Percentiles rank a stretch among this genome's conserved stretches.
These are phyloP conservation scores for Blastobotrys proliferans DNA, from an alignment of 1,139 yeast species.

Conservation along the genomic window DNA sequence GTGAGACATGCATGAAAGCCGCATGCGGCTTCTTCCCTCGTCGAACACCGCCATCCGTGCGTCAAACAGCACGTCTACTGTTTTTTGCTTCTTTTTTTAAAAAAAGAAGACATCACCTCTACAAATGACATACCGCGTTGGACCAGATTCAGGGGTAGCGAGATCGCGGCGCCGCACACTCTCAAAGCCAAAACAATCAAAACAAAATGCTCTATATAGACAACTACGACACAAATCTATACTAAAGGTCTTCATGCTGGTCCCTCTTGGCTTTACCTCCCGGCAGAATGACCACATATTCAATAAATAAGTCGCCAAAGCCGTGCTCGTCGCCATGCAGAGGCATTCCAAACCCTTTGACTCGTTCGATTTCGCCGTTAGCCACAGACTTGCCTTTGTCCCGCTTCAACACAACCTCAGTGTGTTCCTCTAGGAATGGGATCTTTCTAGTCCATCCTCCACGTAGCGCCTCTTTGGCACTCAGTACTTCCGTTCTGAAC, in stretches of 20 bases:
- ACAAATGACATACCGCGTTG: no score
- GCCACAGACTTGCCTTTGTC: constrained; percentile 47
- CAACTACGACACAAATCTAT: no score
- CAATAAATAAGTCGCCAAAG: constrained; percentile 72
- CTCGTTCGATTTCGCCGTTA: constrained; percentile 66
- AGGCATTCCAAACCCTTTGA: constrained; percentile 87
- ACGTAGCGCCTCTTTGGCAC: constrained; percentile 61
- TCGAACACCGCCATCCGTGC: no score
- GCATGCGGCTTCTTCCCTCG: no score
- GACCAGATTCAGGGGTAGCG: no score
- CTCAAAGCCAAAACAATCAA: no score
- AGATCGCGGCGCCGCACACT: no score
- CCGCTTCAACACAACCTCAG: constrained; percentile 47
- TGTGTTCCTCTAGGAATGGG: constrained; percentile 58
- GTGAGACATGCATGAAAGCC: no score
- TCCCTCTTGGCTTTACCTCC: constrained; percentile 25
- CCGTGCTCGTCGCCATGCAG: constrained; percentile 46
- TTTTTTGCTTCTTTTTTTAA: no score
- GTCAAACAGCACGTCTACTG: no score
- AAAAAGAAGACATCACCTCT: no score
- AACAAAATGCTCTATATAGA: no score
- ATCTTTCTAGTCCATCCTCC: constrained; percentile 80
- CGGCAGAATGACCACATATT: constrained; percentile 57
- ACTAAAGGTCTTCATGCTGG: constrained; percentile 5
- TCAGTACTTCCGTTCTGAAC: constrained; percentile 76